A percentile compares a stretch with the other conserved stretches of the same genome.
Conservation (phyloP, 169 alveolate genomes). For the Plasmodium billcollinsi region DNA sequence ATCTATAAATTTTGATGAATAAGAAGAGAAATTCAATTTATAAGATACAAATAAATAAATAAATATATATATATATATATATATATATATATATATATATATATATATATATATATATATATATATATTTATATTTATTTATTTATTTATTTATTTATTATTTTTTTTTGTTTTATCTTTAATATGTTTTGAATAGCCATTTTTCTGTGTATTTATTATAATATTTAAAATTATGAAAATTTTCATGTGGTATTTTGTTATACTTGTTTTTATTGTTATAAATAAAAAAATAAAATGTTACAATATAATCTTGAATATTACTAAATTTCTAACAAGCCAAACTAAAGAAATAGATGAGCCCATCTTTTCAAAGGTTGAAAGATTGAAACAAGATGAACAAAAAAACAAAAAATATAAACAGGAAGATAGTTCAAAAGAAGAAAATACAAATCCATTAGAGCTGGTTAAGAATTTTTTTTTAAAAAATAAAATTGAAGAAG, state of each 20-base stretch:
- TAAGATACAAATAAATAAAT: no score
- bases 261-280: conserved; percentile 9
- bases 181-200: no score
- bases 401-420: conserved; percentile 12
- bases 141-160: not conserved
- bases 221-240: conserved; percentile 29
- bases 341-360: conserved; percentile 1
- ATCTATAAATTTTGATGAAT: no score
- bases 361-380: not conserved
- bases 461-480: no score
- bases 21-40: no score
- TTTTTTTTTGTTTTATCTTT: not conserved
- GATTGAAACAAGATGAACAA: not conserved
- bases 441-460: no score
- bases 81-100: not conserved
- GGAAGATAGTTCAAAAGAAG: no score
- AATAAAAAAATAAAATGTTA: conserved; percentile 34
- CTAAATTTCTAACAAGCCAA: conserved; percentile 22
- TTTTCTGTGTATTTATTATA: no score
- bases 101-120: no score
- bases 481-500: not conserved
- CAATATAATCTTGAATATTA: conserved; percentile 36
- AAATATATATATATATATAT: no score
- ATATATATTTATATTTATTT: not conserved
- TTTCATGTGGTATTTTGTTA: not conserved